phyloP scores from a whole-genome alignment of 169 alveolate genomes.

The Blepharisma undulans region DNA sequence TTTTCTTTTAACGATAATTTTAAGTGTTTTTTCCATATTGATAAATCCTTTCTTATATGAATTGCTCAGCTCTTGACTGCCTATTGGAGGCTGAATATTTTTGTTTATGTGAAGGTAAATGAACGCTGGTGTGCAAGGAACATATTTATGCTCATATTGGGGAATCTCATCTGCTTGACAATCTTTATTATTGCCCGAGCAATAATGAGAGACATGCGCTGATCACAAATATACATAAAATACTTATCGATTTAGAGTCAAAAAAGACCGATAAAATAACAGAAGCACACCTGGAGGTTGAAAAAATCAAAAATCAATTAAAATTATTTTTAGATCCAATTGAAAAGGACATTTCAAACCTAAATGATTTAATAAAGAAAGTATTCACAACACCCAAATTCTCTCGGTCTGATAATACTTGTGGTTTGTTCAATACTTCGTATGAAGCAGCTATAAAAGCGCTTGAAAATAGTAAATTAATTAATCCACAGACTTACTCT shows the following conservation, averaged over 20 bases:
- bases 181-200: background rate
- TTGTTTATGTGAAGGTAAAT: background rate
- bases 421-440: background rate
- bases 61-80: background rate
- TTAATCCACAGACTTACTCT: background rate
- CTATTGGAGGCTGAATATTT: background rate
- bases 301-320: background rate
- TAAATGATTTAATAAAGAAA: background rate
- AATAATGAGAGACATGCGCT: background rate
- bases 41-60: background rate
- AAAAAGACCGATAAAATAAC: background rate
- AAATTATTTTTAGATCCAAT: background rate
- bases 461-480: background rate
- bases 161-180: background rate
- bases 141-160: background rate
- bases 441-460: background rate
- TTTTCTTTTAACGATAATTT: no score
- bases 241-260: background rate
- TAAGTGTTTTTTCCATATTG: background rate
- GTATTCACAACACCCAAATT: background rate
- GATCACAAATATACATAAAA: background rate
- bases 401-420: background rate
- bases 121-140: background rate
- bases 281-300: background rate
- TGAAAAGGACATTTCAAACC: background rate